phyloP scores from a whole-genome alignment of 352 stramenopile genomes.

The Pythium scleroteichum region DNA sequence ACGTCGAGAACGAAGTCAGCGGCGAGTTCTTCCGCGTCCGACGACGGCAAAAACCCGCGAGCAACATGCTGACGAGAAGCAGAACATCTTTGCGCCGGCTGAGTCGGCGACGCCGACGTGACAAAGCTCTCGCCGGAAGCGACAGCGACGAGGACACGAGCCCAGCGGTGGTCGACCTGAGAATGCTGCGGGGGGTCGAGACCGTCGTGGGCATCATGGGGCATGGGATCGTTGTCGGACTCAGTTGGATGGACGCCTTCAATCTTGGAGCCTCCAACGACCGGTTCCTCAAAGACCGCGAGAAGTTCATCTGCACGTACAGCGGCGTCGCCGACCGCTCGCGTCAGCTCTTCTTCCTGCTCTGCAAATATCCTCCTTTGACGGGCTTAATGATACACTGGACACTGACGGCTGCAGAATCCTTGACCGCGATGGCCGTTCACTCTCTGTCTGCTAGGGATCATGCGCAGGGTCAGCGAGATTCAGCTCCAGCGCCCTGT shows the following conservation, averaged over 20 bases:
- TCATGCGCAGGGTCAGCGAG: slow-evolving; percentile 45
- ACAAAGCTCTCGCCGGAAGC: slow-evolving; percentile 1
- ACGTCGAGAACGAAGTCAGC: slow-evolving; percentile 57
- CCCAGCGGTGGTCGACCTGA: slow-evolving; percentile 15
- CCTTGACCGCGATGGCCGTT: slow-evolving; percentile 12
- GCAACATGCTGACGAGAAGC: slow-evolving; percentile 4
- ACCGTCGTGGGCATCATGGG: slow-evolving; percentile 46
- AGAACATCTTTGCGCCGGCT: slow-evolving; percentile 10
- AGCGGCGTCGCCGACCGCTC: slow-evolving; percentile 53
- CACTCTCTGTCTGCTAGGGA: slow-evolving; percentile 56
- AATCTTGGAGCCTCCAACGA: slow-evolving; percentile 38
- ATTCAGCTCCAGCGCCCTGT: slow-evolving; percentile 18
- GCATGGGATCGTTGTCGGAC: slow-evolving; percentile 51
- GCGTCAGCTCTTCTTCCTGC: slow-evolving; percentile 59
- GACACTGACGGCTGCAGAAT: not conserved
- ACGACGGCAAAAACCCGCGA: not conserved
- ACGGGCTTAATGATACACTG: not conserved
- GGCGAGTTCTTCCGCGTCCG: slow-evolving; percentile 63
- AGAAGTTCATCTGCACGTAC: slow-evolving; percentile 52
- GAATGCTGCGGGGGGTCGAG: slow-evolving; percentile 30
- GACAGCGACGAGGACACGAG: not conserved
- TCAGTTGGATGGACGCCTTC: slow-evolving; percentile 69
- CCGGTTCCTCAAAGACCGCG: slow-evolving; percentile 15
- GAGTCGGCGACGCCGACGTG: not conserved
- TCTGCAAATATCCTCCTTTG: slow-evolving; percentile 76